A percentile compares a stretch with the other conserved stretches of the same genome.
Evolutionary conservation across 441 rosid genomes (phyloP).

Genomic region (Erodium trifolium): DNA sequence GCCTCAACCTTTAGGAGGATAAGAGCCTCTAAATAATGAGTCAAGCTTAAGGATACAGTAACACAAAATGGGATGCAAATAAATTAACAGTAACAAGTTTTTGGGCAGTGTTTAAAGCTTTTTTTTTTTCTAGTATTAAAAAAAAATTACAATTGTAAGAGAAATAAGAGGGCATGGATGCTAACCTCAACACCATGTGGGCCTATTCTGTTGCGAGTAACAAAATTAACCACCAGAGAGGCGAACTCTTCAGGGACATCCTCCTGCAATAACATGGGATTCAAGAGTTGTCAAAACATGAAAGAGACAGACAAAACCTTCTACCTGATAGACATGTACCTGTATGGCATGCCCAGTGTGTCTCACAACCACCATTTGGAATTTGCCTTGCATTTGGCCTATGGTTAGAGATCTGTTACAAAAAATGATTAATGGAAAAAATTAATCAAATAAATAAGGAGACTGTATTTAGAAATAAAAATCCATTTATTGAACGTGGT

Average conservation of each 20-base stretch:
- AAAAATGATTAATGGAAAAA: constrained; percentile 6
- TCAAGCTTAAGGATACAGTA: neutral
- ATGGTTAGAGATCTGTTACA: constrained; percentile 72
- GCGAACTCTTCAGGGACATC: constrained; percentile 92
- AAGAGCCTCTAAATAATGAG: no score
- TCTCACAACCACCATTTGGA: constrained; percentile 92
- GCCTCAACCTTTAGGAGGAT: no score
- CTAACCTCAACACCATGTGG: constrained; percentile 80
- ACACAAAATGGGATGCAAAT: neutral
- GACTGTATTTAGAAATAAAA: neutral
- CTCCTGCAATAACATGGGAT: constrained; percentile 43
- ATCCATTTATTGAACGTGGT: neutral
- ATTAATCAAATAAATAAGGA: neutral
- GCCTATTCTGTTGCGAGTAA: constrained; percentile 74
- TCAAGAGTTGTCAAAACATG: neutral
- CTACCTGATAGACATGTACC: constrained; percentile 29
- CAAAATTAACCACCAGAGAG: constrained; percentile 46
- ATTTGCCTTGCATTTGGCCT: constrained; percentile 99
- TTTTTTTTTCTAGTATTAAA: neutral
- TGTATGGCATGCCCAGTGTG: constrained; percentile 98
- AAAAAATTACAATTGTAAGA: neutral
- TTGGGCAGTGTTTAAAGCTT: neutral
- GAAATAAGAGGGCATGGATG: neutral
- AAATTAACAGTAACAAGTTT: neutral
- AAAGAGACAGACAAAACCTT: neutral